Evolutionary conservation across 108 stramenopile species (phyloP), one percentile per base, ranked within the genome.

Genomic region (Cyclotella choctawhatcheeana): DNA sequence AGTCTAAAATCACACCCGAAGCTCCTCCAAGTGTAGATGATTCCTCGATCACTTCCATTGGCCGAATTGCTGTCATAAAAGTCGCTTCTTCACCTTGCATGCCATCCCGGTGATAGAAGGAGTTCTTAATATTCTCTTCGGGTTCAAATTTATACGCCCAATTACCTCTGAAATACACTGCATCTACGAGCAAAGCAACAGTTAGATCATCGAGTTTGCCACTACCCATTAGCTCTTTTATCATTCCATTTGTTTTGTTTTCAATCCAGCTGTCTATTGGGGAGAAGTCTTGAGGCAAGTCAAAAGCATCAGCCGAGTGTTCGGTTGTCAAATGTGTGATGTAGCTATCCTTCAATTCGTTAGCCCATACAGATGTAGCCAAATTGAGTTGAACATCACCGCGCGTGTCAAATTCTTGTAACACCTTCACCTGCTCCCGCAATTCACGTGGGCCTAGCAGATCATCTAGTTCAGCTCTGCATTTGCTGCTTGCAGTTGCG

Each of bases 121-220:
- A 26, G 21, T 43, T 64, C 0, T 51, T 43, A 55, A 53, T 22
- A 12, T 63, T 79, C 0, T 65, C 44, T 7, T 45, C 7, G 14
- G 69, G 10, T 22, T 44, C 35, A 43, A 79, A 79, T 40, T 26
- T n/a, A 18, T 79, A 35, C 3, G 64, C 50, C 77, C 77, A 79
- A 22, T 12, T 50, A 16, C 77, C 77, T 59, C 67, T 72, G 52
- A 79, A 79, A 26, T 79, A 48, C 8, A 79, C 77, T 14, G 60
- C 71, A 47, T 73, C 71, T 6, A 79, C 71, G 2, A 79, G 30
- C 32, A 79, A 20, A 4, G 61, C 77, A 50, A 5, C 29, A 12
- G 53, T 60, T 8, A 64, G 34, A 1, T 54, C 64, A 50, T 79
- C 60, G 12, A 79, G 59, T 1, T 6, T 21, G 24, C 3, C 27